Evolutionary conservation across 805 yeast genomes (phyloP).

Genomic region (Kuraishia capsulata): DNA sequence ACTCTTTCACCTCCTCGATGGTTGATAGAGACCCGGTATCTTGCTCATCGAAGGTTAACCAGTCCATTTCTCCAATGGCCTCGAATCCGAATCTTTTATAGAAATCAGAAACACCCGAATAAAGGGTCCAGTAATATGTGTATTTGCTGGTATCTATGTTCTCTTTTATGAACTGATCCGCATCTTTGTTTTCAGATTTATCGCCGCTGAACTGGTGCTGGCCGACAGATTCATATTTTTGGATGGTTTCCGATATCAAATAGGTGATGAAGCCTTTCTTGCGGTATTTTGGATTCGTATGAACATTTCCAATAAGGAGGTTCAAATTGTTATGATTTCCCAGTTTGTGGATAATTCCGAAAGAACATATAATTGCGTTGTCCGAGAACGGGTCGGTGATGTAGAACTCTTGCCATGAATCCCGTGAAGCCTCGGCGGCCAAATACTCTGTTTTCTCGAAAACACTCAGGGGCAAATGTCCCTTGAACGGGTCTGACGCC

Average conservation of each 20-base stretch:
- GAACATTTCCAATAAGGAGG: conserved; percentile 1
- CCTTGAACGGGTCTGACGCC: background rate
- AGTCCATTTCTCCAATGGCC: conserved; percentile 1
- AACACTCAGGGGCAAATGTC: background rate
- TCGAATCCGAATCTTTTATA: conserved; percentile 2
- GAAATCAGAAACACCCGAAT: conserved; percentile 1
- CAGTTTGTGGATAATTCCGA: background rate
- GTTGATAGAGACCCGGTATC: too few relatives aligned
- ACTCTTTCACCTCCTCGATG: too few relatives aligned
- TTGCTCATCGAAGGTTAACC: too few relatives aligned
- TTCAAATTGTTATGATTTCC: background rate
- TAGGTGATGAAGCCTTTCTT: conserved; percentile 1
- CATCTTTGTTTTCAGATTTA: background rate
- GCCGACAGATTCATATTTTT: conserved; percentile 1
- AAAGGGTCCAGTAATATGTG: conserved; percentile 2
- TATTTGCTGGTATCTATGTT: background rate
- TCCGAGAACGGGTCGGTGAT: background rate
- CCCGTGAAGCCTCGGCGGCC: background rate
- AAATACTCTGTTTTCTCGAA: background rate
- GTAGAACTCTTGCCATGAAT: background rate
- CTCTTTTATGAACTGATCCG: background rate
- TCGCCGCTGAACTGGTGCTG: background rate
- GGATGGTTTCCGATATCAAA: conserved; percentile 1
- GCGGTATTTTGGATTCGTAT: conserved; percentile 2
- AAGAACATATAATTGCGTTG: background rate